A percentile compares a stretch with the other conserved stretches of the same genome.
Conservation (phyloP, 2,329 filamentous ascomycete genomes). For the Cordyceps cateniannulata region DNA sequence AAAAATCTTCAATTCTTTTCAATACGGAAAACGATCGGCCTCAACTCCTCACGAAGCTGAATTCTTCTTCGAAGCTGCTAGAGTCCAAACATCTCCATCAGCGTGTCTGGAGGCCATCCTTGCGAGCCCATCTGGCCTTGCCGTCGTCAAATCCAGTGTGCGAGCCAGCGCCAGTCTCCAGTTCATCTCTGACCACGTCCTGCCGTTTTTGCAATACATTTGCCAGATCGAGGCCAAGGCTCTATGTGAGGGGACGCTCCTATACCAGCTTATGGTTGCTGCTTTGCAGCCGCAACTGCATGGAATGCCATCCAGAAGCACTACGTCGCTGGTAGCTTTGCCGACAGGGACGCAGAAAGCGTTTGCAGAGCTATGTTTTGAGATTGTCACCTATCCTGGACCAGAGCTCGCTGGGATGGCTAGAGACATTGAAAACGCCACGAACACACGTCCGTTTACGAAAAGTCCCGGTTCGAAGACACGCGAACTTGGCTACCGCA, state of each 20-base stretch:
- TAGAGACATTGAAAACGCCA: conserved; percentile 20
- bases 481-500: conserved; percentile 26
- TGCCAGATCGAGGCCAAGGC: conserved; percentile 38
- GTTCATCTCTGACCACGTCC: conserved; percentile 26
- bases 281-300: conserved; percentile 46
- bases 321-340: conserved; percentile 24
- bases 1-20: conserved; percentile 14
- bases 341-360: conserved; percentile 24
- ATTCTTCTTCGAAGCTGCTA: conserved; percentile 23
- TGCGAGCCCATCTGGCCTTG: conserved; percentile 17
- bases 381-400: conserved; percentile 36
- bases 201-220: conserved; percentile 33
- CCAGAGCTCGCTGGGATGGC: conserved; percentile 19
- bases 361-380: conserved; percentile 43
- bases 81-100: conserved; percentile 14
- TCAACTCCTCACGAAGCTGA: conserved; percentile 17
- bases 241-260: conserved; percentile 42
- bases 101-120: conserved; percentile 24
- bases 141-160: conserved; percentile 20
- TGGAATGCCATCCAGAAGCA: conserved; percentile 42
- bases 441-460: conserved; percentile 16
- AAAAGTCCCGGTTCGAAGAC: conserved; percentile 18
- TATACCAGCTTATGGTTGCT: conserved; percentile 37
- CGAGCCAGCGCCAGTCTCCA: conserved; percentile 18
- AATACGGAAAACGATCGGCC: conserved; percentile 13